Evolutionary conservation across 768 basidiomycete species (phyloP), one percentile per base, ranked within the genome.

Genomic region (Tylopilus subfusipes): DNA sequence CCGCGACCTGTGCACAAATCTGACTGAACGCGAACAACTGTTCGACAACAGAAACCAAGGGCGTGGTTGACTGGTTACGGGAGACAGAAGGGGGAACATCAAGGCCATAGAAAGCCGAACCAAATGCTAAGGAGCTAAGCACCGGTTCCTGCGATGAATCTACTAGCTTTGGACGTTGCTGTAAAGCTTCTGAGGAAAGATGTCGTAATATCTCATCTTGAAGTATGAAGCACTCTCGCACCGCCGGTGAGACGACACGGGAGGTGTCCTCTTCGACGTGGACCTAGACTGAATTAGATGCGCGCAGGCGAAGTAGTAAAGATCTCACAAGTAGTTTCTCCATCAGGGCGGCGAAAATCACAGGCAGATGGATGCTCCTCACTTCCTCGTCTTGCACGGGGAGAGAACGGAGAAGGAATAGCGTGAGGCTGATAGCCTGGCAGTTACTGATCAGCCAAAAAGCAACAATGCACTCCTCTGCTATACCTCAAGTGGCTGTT

Each of bases 381-480:
- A 90, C 82, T 65, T 97, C 96, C 56, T 98, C 93, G 60, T 98
- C 96, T 62, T 92, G 90, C 2, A 77, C 66, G 12, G 84, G 79
- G 64, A 97, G 88, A 2, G 83, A 81, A 25, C 75, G 75, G 8
- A 98, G 72, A 42, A 96, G 75, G 71, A 94, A 97, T 9, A 76
- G 68, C 1, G 86, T 75, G 66, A 98, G 80, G 13, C 75, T 73
- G 38, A 90, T 77, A 10, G 83, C 82, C 90, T 93, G 57, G 5
- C 43, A 38, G 30, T 31, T 33, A 50, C 48, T 50, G 16, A 29
- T 59, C 29, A 59, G 52, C 50, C 33, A 31, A 52, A 27, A 49
- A 27, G 22, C 27, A 12, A 29, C n/a, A 54, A 36, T 24, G 12
- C 27, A 46, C n/a, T 10, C 16, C 18, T 30, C 16, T 52, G 36